Evolutionary conservation across 768 basidiomycete species (phyloP).

Genomic region (Boletus pseudo-olivaceus): DNA sequence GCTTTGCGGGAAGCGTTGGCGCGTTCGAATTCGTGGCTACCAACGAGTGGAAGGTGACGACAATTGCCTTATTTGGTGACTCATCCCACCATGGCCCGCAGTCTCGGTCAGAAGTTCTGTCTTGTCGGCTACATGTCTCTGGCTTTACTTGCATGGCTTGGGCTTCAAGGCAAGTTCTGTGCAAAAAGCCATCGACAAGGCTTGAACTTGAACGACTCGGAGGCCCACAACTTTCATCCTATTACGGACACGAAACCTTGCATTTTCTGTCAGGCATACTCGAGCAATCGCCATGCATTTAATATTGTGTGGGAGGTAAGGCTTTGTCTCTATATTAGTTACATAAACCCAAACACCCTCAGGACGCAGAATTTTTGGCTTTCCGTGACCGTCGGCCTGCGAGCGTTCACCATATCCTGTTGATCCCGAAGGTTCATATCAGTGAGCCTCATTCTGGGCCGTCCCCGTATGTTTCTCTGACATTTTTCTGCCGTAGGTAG

Average conservation of each 20-base stretch:
- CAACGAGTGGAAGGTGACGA: background rate
- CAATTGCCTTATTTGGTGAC: conserved; percentile 14
- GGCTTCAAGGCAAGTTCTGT: background rate
- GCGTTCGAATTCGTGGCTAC: background rate
- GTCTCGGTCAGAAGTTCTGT: too few species aligned
- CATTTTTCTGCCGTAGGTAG: conserved; percentile 40
- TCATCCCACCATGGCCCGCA: too few species aligned
- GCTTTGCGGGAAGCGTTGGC: background rate
- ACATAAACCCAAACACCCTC: background rate
- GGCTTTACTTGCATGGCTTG: conserved; percentile 11
- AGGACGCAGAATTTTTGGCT: conserved; percentile 50
- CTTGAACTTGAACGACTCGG: background rate
- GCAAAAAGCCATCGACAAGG: background rate
- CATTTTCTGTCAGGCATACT: conserved; percentile 43
- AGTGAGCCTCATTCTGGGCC: conserved; percentile 28
- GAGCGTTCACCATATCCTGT: conserved; percentile 44
- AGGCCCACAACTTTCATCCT: background rate
- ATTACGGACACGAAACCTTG: conserved; percentile 2
- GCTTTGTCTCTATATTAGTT: background rate
- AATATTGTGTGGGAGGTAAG: conserved; percentile 48
- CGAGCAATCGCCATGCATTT: conserved; percentile 38
- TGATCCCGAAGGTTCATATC: conserved; percentile 53
- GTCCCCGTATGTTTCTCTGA: background rate
- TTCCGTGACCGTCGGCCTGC: conserved; percentile 53
- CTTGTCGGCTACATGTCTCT: background rate